Evolutionary conservation across 345 rosid genomes (phyloP), one percentile per base, ranked within the genome.

Genomic region (Dipteronia dyeriana): DNA sequence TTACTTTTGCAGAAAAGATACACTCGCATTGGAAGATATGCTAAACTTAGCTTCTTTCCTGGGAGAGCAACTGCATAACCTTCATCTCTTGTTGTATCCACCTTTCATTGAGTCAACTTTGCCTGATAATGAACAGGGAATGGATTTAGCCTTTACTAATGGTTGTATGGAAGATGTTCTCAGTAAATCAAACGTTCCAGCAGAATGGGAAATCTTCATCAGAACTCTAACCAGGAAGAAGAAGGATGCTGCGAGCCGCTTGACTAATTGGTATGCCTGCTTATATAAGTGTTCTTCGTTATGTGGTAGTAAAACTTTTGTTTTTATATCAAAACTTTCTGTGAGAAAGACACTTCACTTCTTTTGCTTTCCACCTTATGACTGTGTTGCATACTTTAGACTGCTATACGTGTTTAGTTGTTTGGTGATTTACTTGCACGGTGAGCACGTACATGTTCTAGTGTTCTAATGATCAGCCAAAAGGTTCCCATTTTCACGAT

Each of bases 1-100:
- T 68, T 68, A 22, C 63, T 9, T 63, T 78, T 85, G 88, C 91
- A 95, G 99, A 85, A 90, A 98, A 84, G 99, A 95, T 81, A 70
- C 76, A 49, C 73, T 95, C 49, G 80, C 90, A 13, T 82, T 80
- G 90, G 88, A 80, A 66, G 97, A 91, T 45, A 81, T 84, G 74
- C 85, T 84, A 61, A 84, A 88, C 80, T 80, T 93, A 77, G 91
- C 98, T 65, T 82, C 92, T 57, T 93, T 91, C 83, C 79, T 95
- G 62, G 99, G 99, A 81, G 83, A 93, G 78, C 97, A 93, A 83
- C 84, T 93, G 71, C 90, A 68, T 17, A 82, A 89, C 86, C 93
- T 93, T 80, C 99, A 93, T 86, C 82, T 74, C 59, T 84, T 95
- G 77, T 92, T 94, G 25, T 89, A 80, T 85, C 98, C 98, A 54